phyloP scores from a whole-genome alignment of 2,329 filamentous ascomycete species.

The Exserohilum rostratum region DNA sequence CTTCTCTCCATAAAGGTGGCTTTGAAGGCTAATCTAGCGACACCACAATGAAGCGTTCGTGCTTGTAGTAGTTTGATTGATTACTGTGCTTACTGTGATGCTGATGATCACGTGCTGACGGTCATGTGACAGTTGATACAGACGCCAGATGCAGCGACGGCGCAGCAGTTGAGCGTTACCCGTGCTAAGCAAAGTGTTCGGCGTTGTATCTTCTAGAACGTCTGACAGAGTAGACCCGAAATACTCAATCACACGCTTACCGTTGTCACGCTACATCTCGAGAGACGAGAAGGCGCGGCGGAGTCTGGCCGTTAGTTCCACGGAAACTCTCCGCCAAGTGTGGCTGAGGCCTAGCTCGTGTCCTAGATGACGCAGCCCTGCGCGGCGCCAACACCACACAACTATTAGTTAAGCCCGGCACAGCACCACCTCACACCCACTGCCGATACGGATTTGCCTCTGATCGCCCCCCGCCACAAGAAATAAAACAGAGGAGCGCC shows the following conservation, averaged over 20 bases:
- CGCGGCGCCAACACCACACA: slow-evolving; percentile 12
- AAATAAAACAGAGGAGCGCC: not conserved
- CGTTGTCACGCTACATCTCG: not conserved
- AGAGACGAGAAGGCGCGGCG: slow-evolving; percentile 1
- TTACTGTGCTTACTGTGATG: not conserved
- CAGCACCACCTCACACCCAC: not conserved
- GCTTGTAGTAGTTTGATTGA: not conserved
- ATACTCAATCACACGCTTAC: too few species aligned
- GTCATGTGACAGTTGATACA: too few species aligned
- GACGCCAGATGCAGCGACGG: too few species aligned
- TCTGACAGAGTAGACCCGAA: too few species aligned
- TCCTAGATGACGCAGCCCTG: slow-evolving; percentile 13
- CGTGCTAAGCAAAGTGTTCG: too few species aligned
- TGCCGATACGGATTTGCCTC: not conserved
- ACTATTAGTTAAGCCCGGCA: not conserved
- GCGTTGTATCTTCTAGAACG: too few species aligned
- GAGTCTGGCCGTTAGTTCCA: slow-evolving; percentile 2
- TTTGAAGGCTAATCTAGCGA: slow-evolving; percentile 15
- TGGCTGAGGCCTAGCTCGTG: slow-evolving; percentile 7
- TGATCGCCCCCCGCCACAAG: too few species aligned
- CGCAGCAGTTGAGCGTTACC: too few species aligned
- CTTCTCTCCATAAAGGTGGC: slow-evolving; percentile 30
- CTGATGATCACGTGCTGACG: slow-evolving; percentile 4
- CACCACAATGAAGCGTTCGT: slow-evolving; percentile 19
- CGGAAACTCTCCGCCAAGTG: slow-evolving; percentile 5